Evolutionary conservation across 345 rosid genomes (phyloP).

Genomic region (Anastatica hierochuntica): DNA sequence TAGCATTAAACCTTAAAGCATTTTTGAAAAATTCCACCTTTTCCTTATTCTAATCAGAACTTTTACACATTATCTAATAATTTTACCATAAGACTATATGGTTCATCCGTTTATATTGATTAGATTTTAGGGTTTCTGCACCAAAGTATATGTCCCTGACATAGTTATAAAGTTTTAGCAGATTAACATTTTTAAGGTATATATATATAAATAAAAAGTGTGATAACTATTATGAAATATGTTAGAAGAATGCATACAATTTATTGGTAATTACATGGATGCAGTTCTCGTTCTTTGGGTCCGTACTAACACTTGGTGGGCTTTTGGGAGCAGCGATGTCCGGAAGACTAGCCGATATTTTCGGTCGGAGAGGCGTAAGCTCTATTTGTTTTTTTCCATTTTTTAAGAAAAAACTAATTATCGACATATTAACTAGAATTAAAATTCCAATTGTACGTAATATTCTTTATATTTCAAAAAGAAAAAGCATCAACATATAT

Average conservation of each 20-base stretch:
- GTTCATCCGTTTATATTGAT: not conserved
- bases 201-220: too few relatives aligned
- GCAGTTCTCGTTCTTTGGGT: slow-evolving; percentile 79
- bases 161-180: not conserved
- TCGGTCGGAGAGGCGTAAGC: slow-evolving; percentile 69
- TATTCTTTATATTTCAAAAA: too few relatives aligned
- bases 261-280: not conserved
- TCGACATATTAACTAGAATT: not conserved
- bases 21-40: not conserved
- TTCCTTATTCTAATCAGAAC: too few relatives aligned
- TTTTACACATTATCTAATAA: not conserved
- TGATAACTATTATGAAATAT: too few relatives aligned
- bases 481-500: too few relatives aligned
- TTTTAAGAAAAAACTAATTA: not conserved
- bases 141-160: not conserved
- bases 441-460: not conserved
- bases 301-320: slow-evolving; percentile 73
- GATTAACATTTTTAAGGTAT: too few relatives aligned
- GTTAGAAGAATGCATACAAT: too few relatives aligned
- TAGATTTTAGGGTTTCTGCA: not conserved
- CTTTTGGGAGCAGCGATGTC: slow-evolving; percentile 74
- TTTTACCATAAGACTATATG: not conserved
- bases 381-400: not conserved
- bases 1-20: not conserved
- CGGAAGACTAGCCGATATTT: slow-evolving; percentile 57